Base-by-base conservation (phyloP, 352 stramenopile species). In the Pythium aquatile region DNA sequence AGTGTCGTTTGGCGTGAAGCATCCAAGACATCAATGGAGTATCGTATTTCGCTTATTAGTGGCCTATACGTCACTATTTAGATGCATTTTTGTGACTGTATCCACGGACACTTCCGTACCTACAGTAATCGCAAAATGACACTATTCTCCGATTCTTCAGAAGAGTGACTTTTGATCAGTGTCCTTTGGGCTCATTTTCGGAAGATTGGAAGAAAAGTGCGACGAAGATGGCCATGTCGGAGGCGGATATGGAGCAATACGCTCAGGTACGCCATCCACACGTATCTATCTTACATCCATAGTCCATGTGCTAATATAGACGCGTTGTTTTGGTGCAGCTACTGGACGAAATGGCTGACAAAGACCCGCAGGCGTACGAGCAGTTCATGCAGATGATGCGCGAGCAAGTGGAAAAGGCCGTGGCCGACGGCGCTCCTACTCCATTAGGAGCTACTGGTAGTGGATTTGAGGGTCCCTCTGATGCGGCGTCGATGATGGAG, bases 161-260 rank as follows among this genome's bases (percentile, higher is more conserved):
- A 42, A 42, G 35, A 42, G 11, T 42, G 35, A 11, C 35, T 5
- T 42, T 3, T 42, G 26, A 33, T 37, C 20, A 10, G 55, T 51
- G 61, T 72, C 66, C 6, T 68, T 66, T 66, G 61, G 56, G 30
- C 28, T 17, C 30, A 17, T 30, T 40, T 35, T 10, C 20, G 17
- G 44, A 51, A 51, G 44, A 51, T 51, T 30, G 6, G 7, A 6
- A 30, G 1, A 9, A 29, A 20, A 10, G 26, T 3, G 49, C 13
- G n/a, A 16, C 39, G n/a, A 62, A 63, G 37, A 44, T 51, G 9
- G 53, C 68, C n/a, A 88, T 89, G 74, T 75, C 87, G 37, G 75
- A 86, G 28, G 79, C 68, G 16, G 65, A 75, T 30, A 82, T 92
- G 72, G 80, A 88, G 81, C 75, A 91, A 57, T 94, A 91, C 53